Evolutionary conservation across 2,329 filamentous ascomycete genomes (phyloP).

Genomic region (Metarhizium anisopliae): DNA sequence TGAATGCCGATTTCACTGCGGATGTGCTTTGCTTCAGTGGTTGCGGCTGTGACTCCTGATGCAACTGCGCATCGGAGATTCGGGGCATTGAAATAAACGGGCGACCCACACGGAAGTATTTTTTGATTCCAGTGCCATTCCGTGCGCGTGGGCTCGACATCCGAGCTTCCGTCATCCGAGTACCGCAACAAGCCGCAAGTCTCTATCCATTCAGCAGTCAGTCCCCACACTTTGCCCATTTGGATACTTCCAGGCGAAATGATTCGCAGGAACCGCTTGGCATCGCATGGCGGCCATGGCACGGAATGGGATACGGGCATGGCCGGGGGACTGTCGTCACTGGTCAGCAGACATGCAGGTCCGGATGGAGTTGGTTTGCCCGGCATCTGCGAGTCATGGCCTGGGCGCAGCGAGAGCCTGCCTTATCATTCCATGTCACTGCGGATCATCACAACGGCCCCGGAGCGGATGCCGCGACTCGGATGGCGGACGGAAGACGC

Average conservation of each 20-base stretch:
- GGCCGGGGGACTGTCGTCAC: neutral
- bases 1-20: neutral
- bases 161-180: constrained; percentile 22
- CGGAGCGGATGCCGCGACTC: neutral
- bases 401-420: no score
- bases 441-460: neutral
- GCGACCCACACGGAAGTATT: neutral
- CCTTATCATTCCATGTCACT: neutral
- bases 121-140: neutral
- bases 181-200: constrained; percentile 3
- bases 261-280: neutral
- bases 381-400: neutral
- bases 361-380: neutral
- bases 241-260: neutral
- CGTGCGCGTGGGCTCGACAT: constrained; percentile 3
- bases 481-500: neutral
- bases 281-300: no score
- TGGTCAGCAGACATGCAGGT: neutral
- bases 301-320: neutral
- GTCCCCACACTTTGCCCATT: neutral
- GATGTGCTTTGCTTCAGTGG: no score
- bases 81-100: neutral
- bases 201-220: neutral
- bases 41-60: neutral
- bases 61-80: neutral